Evolutionary conservation across 2,329 filamentous ascomycete species (phyloP).

Genomic region (Colletotrichum musae): DNA sequence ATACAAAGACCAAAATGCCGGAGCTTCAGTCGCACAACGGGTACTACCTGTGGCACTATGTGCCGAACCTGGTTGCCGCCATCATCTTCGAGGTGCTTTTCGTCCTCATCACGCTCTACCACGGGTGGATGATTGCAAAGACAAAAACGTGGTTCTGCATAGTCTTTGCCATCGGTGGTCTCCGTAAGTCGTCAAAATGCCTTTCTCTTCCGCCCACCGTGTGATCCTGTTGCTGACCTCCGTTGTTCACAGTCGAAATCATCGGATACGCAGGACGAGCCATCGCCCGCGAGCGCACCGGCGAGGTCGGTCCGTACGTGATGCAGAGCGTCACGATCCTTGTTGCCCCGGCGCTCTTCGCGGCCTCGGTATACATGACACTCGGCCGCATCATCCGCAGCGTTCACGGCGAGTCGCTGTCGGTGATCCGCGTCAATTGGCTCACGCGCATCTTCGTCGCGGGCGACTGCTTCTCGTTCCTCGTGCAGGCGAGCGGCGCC

Average conservation of each 20-base stretch:
- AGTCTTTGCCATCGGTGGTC: conserved; percentile 62
- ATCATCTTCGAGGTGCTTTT: conserved; percentile 62
- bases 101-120: conserved; percentile 52
- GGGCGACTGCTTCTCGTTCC: conserved; percentile 68
- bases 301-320: conserved; percentile 54
- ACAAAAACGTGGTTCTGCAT: conserved; percentile 66
- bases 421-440: conserved; percentile 53
- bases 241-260: conserved; percentile 56
- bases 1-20: conserved; percentile 45
- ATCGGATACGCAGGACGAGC: conserved; percentile 58
- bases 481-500: conserved; percentile 63
- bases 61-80: conserved; percentile 59
- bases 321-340: conserved; percentile 61
- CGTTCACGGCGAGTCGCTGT: conserved; percentile 52
- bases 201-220: background rate
- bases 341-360: conserved; percentile 63
- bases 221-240: conserved; percentile 3
- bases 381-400: conserved; percentile 60
- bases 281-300: conserved; percentile 48
- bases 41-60: conserved; percentile 54
- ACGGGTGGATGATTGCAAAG: conserved; percentile 59
- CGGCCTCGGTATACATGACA: conserved; percentile 67
- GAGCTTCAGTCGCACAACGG: conserved; percentile 49
- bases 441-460: conserved; percentile 69
- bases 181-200: conserved; percentile 55